These are phyloP conservation scores for Hamamelis virginiana DNA, from an alignment of 164 flowering plant genomes.

Conservation along the genomic window DNA sequence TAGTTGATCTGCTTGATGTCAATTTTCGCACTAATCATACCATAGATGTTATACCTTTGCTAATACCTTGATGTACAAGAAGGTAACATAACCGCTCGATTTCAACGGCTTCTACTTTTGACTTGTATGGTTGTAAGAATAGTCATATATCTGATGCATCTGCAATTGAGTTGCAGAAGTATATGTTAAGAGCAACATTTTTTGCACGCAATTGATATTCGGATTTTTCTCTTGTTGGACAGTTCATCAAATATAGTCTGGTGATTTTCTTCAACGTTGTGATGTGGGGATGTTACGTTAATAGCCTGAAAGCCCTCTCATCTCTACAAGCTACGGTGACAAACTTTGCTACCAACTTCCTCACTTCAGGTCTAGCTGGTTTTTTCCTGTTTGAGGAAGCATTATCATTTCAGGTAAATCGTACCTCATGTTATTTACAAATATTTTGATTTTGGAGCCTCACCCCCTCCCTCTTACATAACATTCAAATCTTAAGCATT, in stretches of 20 bases:
- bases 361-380: slow-evolving; percentile 84
- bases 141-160: no score
- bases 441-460: no score
- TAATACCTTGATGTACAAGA: not conserved
- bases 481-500: no score
- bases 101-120: not conserved
- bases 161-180: no score
- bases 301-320: slow-evolving; percentile 85
- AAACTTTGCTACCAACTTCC: slow-evolving; percentile 86
- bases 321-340: slow-evolving; percentile 94
- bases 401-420: slow-evolving; percentile 52
- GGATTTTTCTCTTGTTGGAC: slow-evolving; percentile 12
- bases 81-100: no score
- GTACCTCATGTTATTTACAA: no score
- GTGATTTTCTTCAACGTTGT: slow-evolving; percentile 75
- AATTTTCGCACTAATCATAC: not conserved
- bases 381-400: slow-evolving; percentile 63
- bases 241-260: slow-evolving; percentile 63
- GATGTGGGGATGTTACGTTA: slow-evolving; percentile 94
- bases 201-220: not conserved
- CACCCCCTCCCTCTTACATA: no score
- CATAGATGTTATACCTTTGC: not conserved
- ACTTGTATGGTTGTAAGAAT: no score
- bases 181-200: no score
- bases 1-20: not conserved